phyloP scores from a whole-genome alignment of 176 grass and related monocot species.

The Oropetium thomaeum region DNA sequence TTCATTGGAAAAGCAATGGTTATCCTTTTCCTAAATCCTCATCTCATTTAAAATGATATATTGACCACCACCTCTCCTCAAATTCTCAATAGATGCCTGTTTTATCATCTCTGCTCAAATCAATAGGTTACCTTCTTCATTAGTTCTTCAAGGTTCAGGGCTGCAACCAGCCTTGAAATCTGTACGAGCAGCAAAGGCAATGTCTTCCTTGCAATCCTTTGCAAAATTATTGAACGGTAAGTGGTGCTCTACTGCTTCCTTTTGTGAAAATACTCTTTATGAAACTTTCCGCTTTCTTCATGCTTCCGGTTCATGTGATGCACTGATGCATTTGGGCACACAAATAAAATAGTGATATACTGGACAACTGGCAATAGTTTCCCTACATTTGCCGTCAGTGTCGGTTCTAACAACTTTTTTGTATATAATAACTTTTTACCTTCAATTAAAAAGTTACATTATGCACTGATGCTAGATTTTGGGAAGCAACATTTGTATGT shows the following conservation, averaged over 20 bases:
- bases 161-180: slow-evolving; percentile 62
- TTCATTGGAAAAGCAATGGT: slow-evolving; percentile 61
- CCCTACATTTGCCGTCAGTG: not conserved
- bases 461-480: too few species aligned
- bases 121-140: slow-evolving; percentile 73
- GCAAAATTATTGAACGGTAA: slow-evolving; percentile 62
- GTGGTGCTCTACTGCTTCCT: not conserved
- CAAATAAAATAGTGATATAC: not conserved
- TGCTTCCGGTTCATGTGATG: slow-evolving; percentile 11
- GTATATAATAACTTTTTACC: not conserved
- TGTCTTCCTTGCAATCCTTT: slow-evolving; percentile 52
- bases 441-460: too few species aligned
- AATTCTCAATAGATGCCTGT: slow-evolving; percentile 11
- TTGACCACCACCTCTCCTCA: not conserved
- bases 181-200: slow-evolving; percentile 59
- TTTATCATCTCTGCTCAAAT: slow-evolving; percentile 9
- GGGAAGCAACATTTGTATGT: not conserved
- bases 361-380: not conserved
- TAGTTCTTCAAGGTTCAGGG: slow-evolving; percentile 68
- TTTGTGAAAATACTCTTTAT: not conserved
- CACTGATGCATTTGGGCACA: not conserved
- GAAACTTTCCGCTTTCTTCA: not conserved
- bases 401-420: not conserved
- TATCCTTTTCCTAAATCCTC: slow-evolving; percentile 10
- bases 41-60: slow-evolving; percentile 7